Evolutionary conservation across 164 flowering plant species (phyloP), one percentile per base, ranked within the genome.

Genomic region (Umbellularia californica): DNA sequence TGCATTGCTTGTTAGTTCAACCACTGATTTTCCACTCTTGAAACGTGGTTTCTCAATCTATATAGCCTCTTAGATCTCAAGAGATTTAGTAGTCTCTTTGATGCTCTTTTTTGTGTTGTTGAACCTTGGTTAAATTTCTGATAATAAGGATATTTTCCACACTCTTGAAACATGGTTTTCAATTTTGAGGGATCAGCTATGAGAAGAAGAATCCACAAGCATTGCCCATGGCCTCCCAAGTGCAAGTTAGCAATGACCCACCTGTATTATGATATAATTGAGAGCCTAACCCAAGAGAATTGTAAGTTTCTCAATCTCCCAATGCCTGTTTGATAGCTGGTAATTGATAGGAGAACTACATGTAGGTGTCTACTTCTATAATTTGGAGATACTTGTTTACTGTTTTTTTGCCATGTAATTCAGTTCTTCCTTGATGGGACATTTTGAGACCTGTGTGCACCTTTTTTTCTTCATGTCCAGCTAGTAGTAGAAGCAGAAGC

Each of bases 141-240:
- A 28, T 28, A 28, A 28, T 28, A 2, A 28, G 30, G 30, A 28
- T 28, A 3, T 2, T 28, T 28, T 27, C 30, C 4, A 28, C 30
- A 28, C 30, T 28, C 30, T 28, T 28, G 30, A 28, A 28, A 28
- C 4, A 2, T 28, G 30, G 30, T 28, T 28, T 28, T 28, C 30
- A 28, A 28, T 28, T 28, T 28, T 28, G 30, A 58, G 97, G 97
- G 41, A 84, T 91, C 35, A 88, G 93, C 83, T 90, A 91, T 65
- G 91, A 90, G 82, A 91, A 90, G 87, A 91, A 91, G 90, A 90
- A 87, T 50, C 13, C 23, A 2, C 50, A 78, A 3, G 73, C 76
- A 30, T 79, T 81, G 14, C 77, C 81, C 6, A 28, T 80, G 70
- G 80, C 84, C 17, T 75, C 80, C 58, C 83, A 13, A 67, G 64